These are phyloP conservation scores for Ceratocystis ficicola DNA, from an alignment of 2,329 filamentous ascomycete species.

Conservation along the genomic window DNA sequence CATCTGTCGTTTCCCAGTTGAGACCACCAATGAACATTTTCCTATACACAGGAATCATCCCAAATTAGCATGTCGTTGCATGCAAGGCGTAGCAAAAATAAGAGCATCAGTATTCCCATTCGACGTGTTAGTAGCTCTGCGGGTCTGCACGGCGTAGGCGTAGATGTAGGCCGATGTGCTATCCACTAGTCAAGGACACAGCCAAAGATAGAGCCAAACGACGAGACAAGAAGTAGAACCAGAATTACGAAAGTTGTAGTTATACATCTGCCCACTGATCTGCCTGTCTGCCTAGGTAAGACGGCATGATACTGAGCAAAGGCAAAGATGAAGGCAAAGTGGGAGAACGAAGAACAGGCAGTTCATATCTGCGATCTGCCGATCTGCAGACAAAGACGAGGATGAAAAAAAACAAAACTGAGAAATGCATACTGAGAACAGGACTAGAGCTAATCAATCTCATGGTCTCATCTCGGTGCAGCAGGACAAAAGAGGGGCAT, in stretches of 20 bases:
- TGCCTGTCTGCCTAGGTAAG: no score
- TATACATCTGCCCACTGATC: background rate
- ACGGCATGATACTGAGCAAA: no score
- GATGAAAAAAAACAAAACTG: background rate
- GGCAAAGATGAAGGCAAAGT: no score
- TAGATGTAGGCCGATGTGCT: no score
- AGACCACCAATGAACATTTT: slow-evolving; percentile 99
- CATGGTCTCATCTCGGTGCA: slow-evolving; percentile 13
- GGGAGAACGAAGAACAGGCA: background rate
- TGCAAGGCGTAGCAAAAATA: background rate
- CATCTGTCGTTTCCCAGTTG: slow-evolving; percentile 98
- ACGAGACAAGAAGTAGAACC: no score
- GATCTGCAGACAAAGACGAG: background rate
- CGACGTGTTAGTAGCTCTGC: background rate
- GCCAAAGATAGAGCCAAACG: no score
- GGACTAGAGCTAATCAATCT: background rate
- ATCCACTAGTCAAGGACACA: no score
- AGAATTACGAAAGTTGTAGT: no score
- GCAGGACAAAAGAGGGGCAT: slow-evolving; percentile 20
- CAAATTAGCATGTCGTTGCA: background rate
- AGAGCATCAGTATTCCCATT: background rate
- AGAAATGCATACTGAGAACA: slow-evolving; percentile 7
- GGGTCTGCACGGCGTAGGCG: background rate
- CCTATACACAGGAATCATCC: slow-evolving; percentile 37
- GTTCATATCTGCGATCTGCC: background rate